phyloP scores from a whole-genome alignment of 169 alveolate genomes.

The Perkinsus chesapeaki region DNA sequence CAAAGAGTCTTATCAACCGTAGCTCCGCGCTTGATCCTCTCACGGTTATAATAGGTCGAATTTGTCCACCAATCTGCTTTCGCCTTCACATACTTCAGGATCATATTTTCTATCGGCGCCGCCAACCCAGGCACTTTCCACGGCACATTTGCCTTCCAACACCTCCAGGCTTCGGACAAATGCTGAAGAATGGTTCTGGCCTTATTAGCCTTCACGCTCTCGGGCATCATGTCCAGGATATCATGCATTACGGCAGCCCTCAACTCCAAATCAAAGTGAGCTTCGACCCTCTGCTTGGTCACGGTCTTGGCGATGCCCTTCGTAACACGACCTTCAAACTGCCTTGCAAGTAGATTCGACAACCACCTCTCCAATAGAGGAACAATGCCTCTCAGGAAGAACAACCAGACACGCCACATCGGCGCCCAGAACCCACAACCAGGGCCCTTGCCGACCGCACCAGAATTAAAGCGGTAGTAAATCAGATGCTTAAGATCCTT shows the following conservation, averaged over 20 bases:
- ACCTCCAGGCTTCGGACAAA: constrained; percentile 99
- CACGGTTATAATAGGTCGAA: constrained; percentile 98
- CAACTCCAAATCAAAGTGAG: constrained; percentile 97
- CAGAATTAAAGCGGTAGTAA: constrained; percentile 98
- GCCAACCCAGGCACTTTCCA: constrained; percentile 99
- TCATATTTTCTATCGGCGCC: constrained; percentile 97
- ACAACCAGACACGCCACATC: constrained; percentile 99
- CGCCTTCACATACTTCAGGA: constrained; percentile 93
- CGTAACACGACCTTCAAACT: constrained; percentile 97
- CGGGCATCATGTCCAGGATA: constrained; percentile 99
- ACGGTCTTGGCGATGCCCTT: constrained; percentile 97
- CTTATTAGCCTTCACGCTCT: constrained; percentile 95
- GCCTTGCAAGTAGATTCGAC: constrained; percentile 95
- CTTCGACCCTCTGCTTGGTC: constrained; percentile 98
- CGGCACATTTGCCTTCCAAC: constrained; percentile 99
- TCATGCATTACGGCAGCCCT: constrained; percentile 99
- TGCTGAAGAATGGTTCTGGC: constrained; percentile 97
- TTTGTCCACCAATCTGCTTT: constrained; percentile 99
- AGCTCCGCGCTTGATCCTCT: constrained; percentile 99
- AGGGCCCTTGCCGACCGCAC: constrained; percentile 99
- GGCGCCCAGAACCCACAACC: constrained; percentile 99
- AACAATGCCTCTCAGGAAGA: constrained; percentile 94
- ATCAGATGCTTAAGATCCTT: constrained; percentile 98
- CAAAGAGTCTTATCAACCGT: constrained; percentile 99
- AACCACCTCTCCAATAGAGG: constrained; percentile 99